Evolutionary conservation across 768 basidiomycete genomes (phyloP).

Genomic region (Leccinum incarnatum): DNA sequence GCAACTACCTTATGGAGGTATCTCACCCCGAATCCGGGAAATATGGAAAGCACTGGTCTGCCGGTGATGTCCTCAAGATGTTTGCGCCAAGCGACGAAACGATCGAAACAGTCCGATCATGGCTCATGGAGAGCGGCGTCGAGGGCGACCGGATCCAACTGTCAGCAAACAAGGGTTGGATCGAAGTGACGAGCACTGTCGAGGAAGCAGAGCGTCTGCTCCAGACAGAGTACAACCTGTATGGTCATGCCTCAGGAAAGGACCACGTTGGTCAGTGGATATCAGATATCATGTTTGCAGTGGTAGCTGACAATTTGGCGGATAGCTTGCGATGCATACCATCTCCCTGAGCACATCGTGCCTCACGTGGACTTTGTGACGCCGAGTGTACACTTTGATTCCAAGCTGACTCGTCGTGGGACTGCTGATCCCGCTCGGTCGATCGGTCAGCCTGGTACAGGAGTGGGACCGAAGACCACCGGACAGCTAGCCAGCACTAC

Average conservation of each 20-base stretch:
- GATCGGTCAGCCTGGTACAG: background rate
- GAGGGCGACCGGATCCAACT: conserved; percentile 20
- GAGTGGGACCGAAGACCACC: conserved; percentile 21
- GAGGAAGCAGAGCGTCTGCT: conserved; percentile 35
- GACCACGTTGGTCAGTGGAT: conserved; percentile 28
- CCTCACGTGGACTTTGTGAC: conserved; percentile 35
- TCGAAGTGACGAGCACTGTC: conserved; percentile 28
- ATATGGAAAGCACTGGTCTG: conserved; percentile 35
- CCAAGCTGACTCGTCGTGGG: conserved; percentile 18
- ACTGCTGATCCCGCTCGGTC: background rate
- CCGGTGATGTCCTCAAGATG: conserved; percentile 21
- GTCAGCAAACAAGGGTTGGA: conserved; percentile 22
- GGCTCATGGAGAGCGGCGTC: conserved; percentile 31
- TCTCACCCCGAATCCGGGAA: conserved; percentile 33
- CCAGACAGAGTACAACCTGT: conserved; percentile 34
- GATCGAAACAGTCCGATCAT: conserved; percentile 24
- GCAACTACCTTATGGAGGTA: conserved; percentile 30
- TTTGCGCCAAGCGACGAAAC: conserved; percentile 30
- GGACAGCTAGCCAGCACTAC: conserved; percentile 4
- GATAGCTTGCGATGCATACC: conserved; percentile 35
- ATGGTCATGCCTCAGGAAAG: conserved; percentile 27
- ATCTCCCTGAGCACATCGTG: conserved; percentile 30
- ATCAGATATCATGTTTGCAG: background rate
- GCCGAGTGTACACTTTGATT: conserved; percentile 34
- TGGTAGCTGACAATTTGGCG: background rate